Percentiles rank a stretch among this genome's conserved stretches.
phyloP scores from a whole-genome alignment of 2,329 filamentous ascomycete genomes.

The Fusarium gaditjirri region DNA sequence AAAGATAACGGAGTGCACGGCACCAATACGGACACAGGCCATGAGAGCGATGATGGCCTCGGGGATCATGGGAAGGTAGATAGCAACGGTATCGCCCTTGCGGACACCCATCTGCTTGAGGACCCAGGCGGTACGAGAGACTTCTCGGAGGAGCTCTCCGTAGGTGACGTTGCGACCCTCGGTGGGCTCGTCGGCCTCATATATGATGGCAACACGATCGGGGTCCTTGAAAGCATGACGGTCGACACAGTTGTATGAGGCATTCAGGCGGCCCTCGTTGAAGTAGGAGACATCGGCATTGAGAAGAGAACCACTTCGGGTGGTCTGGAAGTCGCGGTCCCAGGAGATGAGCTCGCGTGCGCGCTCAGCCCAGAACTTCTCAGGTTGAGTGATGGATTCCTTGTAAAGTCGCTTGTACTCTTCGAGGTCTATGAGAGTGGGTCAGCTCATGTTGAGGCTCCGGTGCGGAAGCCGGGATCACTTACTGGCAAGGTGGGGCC shows the following conservation, averaged over 20 bases:
- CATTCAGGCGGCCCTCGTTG: constrained; percentile 90
- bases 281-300: constrained; percentile 95
- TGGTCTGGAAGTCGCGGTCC: constrained; percentile 91
- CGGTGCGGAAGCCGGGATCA: constrained; percentile 40
- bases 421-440: constrained; percentile 62
- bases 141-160: constrained; percentile 89
- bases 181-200: constrained; percentile 91
- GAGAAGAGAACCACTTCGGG: constrained; percentile 78
- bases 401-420: constrained; percentile 76
- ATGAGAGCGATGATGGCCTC: constrained; percentile 93
- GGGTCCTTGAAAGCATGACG: constrained; percentile 96
- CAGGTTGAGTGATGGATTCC: constrained; percentile 89
- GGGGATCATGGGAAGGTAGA: constrained; percentile 99
- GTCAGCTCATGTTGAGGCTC: constrained; percentile 44
- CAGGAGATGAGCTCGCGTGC: constrained; percentile 92
- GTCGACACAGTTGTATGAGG: constrained; percentile 97
- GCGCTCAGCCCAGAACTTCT: constrained; percentile 88
- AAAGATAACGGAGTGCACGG: constrained; percentile 97
- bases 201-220: constrained; percentile 94
- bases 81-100: constrained; percentile 96
- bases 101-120: constrained; percentile 95
- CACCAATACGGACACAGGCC: constrained; percentile 91
- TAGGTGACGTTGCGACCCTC: constrained; percentile 94
- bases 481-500: constrained; percentile 74
- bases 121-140: constrained; percentile 86